Base-by-base conservation (phyloP, 129 eudicot species). In the Helichrysum umbraculigerum region DNA sequence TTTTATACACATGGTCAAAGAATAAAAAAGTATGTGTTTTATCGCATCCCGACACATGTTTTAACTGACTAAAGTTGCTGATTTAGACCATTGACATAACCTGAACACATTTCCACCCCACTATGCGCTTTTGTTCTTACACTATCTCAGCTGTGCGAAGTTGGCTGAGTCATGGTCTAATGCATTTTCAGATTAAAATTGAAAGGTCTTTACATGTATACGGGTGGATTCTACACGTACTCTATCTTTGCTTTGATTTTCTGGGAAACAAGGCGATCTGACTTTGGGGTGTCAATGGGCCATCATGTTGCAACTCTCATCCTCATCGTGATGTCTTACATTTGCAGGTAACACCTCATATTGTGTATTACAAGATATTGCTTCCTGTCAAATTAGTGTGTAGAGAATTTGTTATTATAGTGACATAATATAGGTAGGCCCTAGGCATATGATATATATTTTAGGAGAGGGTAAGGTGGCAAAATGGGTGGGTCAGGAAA, bases 241-340 rank as follows among this genome's bases (percentile, higher is more conserved):
- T 80, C 92, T 54, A 87, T 87, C 20, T 87, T 87, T 79, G 89
- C 92, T 59, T 78, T 87, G 79, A 57, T 87, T 47, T 87, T 84
- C 59, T 87, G 89, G 89, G 92, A 87, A 76, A 84, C 89, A 65
- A 79, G 89, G 37, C 85, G 89, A 59, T 82, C 89, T 16, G 92
- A 87, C 51, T 87, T 85, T 74, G 83, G 81, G 35, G 88, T 83
- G 58, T 82, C 87, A 1, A 82, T 87, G 92, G 85, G 75, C 11
- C 92, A 87, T 80, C 92, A 87, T 71, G 37, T 87, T 63, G 78
- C 87, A 68, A 82, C 87, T n/a, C 16, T 85, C 22, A 51, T 82
- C 35, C 86, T 87, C 68, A 85, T 87, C 37, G 37, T 73, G 5
- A 14, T 80, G 71, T 87, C 92, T 39, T 87, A 85, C 69, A 70